Evolutionary conservation across 805 yeast species (phyloP).

Genomic region (Hanseniaspora occidentalis): DNA sequence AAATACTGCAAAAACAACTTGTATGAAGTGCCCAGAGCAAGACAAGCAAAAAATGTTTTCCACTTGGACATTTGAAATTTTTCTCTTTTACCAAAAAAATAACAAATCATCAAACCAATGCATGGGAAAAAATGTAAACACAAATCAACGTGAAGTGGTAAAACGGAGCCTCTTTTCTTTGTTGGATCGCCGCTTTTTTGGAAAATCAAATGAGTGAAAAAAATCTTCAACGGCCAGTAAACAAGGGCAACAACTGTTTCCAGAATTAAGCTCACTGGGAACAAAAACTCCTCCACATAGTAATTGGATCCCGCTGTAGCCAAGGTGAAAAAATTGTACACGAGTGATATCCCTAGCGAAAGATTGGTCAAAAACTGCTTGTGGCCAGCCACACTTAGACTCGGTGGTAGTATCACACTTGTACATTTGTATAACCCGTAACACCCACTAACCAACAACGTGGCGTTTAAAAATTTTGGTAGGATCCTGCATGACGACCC

Average conservation of each 20-base stretch:
- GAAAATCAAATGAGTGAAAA: slow-evolving; percentile 37
- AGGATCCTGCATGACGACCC: too few species aligned
- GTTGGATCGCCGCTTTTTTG: slow-evolving; percentile 14
- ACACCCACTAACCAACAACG: slow-evolving; percentile 11
- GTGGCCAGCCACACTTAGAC: slow-evolving; percentile 46
- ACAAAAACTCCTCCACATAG: slow-evolving; percentile 8
- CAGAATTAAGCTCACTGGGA: slow-evolving; percentile 43
- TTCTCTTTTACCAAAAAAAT: slow-evolving; percentile 37
- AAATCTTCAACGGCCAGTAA: slow-evolving; percentile 58
- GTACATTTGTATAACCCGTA: slow-evolving; percentile 22
- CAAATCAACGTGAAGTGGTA: slow-evolving; percentile 42
- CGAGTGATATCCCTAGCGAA: slow-evolving; percentile 34
- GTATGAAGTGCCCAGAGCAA: slow-evolving; percentile 33
- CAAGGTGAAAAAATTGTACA: slow-evolving; percentile 19
- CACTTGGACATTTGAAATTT: slow-evolving; percentile 27
- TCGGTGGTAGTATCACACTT: slow-evolving; percentile 32
- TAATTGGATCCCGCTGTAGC: neutral
- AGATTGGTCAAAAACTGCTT: slow-evolving; percentile 63
- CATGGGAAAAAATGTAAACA: slow-evolving; percentile 51
- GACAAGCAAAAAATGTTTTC: slow-evolving; percentile 29
- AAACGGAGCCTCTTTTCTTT: neutral
- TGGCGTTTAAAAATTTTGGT: slow-evolving; percentile 10
- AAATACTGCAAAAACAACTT: slow-evolving; percentile 39
- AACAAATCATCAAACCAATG: slow-evolving; percentile 39
- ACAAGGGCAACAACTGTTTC: slow-evolving; percentile 51